Conservation (phyloP, 768 basidiomycete species). For the Rhodotorula sphaerocarpa region DNA sequence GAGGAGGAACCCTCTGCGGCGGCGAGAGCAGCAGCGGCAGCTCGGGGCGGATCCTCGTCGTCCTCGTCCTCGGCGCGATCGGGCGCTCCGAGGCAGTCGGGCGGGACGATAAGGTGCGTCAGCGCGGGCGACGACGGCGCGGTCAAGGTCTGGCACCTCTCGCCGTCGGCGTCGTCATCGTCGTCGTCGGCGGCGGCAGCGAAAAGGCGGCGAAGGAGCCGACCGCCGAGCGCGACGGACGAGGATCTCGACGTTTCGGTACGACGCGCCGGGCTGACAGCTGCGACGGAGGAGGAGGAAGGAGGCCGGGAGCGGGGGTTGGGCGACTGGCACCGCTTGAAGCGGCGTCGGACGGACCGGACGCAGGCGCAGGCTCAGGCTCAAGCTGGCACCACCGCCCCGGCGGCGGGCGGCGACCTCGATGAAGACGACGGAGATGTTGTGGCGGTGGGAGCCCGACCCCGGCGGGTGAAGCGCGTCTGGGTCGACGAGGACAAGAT, state of each 20-base stretch:
- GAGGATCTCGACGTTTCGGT: neutral
- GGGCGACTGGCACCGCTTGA: slow-evolving; percentile 5
- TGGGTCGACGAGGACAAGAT: slow-evolving; percentile 29
- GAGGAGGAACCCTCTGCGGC: neutral
- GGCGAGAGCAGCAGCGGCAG: no score
- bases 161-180: neutral
- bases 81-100: no score
- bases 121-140: slow-evolving; percentile 28
- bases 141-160: slow-evolving; percentile 25
- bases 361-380: neutral
- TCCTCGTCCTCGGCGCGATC: no score
- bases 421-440: no score
- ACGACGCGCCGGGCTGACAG: neutral
- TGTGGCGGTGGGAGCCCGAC: no score
- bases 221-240: neutral
- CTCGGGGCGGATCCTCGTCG: no score
- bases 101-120: slow-evolving; percentile 11
- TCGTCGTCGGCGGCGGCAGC: no score
- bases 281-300: neutral
- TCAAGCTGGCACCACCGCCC: no score
- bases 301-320: neutral
- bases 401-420: no score
- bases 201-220: no score
- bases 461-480: slow-evolving; percentile 2
- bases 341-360: neutral